Conservation (phyloP, 257 asterid species). For the Solanum chmielewskii region DNA sequence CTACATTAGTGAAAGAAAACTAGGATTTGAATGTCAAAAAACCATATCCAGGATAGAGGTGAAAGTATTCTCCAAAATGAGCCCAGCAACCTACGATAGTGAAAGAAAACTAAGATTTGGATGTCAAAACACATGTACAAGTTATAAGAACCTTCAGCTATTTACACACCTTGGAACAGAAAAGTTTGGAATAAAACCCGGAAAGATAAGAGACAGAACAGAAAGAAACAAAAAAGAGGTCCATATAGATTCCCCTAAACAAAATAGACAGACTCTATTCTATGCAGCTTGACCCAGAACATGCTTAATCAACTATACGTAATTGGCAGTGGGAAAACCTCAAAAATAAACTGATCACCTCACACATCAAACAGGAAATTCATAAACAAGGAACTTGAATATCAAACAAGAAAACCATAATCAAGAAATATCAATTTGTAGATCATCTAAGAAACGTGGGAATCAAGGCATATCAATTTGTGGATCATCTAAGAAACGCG, state of each 20-base stretch:
- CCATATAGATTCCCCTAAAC: background rate
- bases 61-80: conserved; percentile 85
- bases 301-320: background rate
- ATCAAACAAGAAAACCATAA: background rate
- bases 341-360: background rate
- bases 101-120: background rate
- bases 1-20: conserved; percentile 23
- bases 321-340: background rate
- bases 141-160: background rate
- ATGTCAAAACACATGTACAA: background rate
- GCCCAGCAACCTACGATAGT: conserved; percentile 53
- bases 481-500: too few species aligned
- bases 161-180: background rate
- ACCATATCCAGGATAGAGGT: conserved; percentile 94
- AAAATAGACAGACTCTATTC: background rate
- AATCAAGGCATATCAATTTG: too few species aligned
- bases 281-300: background rate
- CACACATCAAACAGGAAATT: background rate
- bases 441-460: background rate
- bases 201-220: background rate
- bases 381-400: background rate
- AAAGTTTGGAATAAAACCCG: background rate
- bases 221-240: background rate
- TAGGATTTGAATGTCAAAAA: background rate
- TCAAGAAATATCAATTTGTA: background rate